Conservation (phyloP, 768 basidiomycete species). For the Pleurotus platypus region DNA sequence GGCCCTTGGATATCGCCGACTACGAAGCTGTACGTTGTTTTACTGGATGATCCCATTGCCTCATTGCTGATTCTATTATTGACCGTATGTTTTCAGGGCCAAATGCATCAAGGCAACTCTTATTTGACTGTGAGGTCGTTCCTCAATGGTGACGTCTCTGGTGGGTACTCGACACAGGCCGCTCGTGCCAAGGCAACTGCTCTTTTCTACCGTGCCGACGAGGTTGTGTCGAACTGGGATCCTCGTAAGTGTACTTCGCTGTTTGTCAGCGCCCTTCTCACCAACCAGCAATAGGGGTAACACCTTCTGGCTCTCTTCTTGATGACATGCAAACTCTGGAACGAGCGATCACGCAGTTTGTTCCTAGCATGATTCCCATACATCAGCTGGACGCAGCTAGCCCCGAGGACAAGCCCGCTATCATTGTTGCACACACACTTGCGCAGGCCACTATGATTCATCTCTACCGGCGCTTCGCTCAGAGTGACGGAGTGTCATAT, state of each 20-base stretch:
- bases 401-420: slow-evolving; percentile 55
- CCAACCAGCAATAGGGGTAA: slow-evolving; percentile 29
- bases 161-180: slow-evolving; percentile 60
- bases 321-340: slow-evolving; percentile 64
- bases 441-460: slow-evolving; percentile 64
- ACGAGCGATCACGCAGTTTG: slow-evolving; percentile 59
- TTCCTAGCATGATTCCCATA: slow-evolving; percentile 59
- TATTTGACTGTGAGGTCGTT: slow-evolving; percentile 62
- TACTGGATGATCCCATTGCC: slow-evolving; percentile 7
- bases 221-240: slow-evolving; percentile 58
- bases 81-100: slow-evolving; percentile 51
- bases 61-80: slow-evolving; percentile 23
- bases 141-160: slow-evolving; percentile 43
- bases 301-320: slow-evolving; percentile 42
- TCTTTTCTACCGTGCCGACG: slow-evolving; percentile 65
- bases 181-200: slow-evolving; percentile 76
- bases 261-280: background rate
- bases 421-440: slow-evolving; percentile 62
- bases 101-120: slow-evolving; percentile 44
- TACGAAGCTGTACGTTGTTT: slow-evolving; percentile 62
- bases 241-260: slow-evolving; percentile 36
- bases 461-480: slow-evolving; percentile 58
- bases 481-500: slow-evolving; percentile 51
- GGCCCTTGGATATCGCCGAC: slow-evolving; percentile 71
- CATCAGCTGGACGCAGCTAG: slow-evolving; percentile 57